Evolutionary conservation across 768 basidiomycete genomes (phyloP), one percentile per base, ranked within the genome.

Genomic region (Tremella mesenterica): DNA sequence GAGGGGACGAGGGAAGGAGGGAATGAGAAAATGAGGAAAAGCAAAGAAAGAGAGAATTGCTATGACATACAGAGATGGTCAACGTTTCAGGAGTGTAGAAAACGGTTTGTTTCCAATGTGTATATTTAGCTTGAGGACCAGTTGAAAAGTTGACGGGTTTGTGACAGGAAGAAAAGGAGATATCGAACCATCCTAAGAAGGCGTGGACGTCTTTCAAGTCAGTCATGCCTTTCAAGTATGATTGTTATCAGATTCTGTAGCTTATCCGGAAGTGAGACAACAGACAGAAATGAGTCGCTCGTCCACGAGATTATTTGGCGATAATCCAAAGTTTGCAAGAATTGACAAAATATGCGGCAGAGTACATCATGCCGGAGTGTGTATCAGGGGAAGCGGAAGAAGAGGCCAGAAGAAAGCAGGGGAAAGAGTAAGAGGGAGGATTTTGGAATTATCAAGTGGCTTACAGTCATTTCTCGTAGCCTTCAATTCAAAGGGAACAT

Each of bases 121-220:
- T 76, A 71, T 76, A 75, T 68, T 89, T 86, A 51, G 92, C 88
- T 65, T 97, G 95, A 13, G 95, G 95, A 12, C 95, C 95, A 12
- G 95, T 99, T 43, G 90, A 93, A 76, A 99, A 99, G 66, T 83
- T 82, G 58, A 92, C 84, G 70, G 86, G 88, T 75, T 90, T 95
- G 79, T 97, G 95, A 52, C 89, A 90, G 73, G 86, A 90, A 53
- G 87, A 85, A 77, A 99, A 99, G 36, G 83, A 80, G 69, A 93
- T 85, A 73, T 99, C 95, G 76, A 99, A 99, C 95, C 95, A 99
- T 29, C 90, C 91, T 46, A 99, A 83, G 83, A 96, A 95, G 21
- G 95, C 95, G 70, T 99, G 95, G 25, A 90, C 79, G 71, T 92
- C 92, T 97, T n/a, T n/a, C n/a, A n/a, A n/a, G n/a, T n/a, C n/a